These are phyloP conservation scores for Candida rishiriensis DNA, from an alignment of 805 yeast species.

Conservation along the genomic window DNA sequence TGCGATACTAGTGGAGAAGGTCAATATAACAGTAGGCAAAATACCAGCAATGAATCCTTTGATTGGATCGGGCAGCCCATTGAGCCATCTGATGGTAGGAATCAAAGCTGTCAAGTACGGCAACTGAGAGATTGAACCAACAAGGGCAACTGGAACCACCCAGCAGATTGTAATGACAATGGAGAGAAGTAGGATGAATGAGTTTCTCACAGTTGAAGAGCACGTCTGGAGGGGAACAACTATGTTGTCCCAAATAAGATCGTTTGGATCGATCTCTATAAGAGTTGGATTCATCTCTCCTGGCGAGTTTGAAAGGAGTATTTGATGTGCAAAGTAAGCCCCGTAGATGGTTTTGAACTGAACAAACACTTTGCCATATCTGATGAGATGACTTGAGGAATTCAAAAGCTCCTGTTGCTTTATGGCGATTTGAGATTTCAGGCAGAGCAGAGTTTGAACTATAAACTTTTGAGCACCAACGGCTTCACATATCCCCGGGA, in stretches of 20 bases:
- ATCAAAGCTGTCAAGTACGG: slow-evolving; percentile 58
- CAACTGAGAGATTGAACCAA: slow-evolving; percentile 71
- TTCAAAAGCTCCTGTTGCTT: slow-evolving; percentile 7
- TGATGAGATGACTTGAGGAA: slow-evolving; percentile 2
- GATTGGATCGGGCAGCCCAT: slow-evolving; percentile 47
- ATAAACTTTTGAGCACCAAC: slow-evolving; percentile 17
- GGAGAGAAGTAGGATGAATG: slow-evolving; percentile 42
- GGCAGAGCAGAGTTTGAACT: slow-evolving; percentile 5
- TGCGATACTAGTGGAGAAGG: slow-evolving; percentile 59
- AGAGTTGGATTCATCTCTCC: slow-evolving; percentile 40
- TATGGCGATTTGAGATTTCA: slow-evolving; percentile 6
- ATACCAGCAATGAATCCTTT: slow-evolving; percentile 55
- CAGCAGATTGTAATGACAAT: slow-evolving; percentile 52
- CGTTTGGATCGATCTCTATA: slow-evolving; percentile 58
- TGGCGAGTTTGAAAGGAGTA: slow-evolving; percentile 41
- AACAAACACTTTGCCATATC: slow-evolving; percentile 49
- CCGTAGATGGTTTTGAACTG: slow-evolving; percentile 53
- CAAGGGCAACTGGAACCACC: slow-evolving; percentile 80
- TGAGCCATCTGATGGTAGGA: slow-evolving; percentile 56
- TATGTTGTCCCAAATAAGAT: slow-evolving; percentile 65
- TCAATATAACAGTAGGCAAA: slow-evolving; percentile 62
- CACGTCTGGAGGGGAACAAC: slow-evolving; percentile 36
- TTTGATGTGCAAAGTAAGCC: slow-evolving; percentile 62
- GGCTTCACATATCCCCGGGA: slow-evolving; percentile 20
- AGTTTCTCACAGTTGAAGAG: slow-evolving; percentile 34